Evolutionary conservation across 192 early-diverging fungal genomes (phyloP).

Genomic region (Gaertneriomyces semiglobifer): DNA sequence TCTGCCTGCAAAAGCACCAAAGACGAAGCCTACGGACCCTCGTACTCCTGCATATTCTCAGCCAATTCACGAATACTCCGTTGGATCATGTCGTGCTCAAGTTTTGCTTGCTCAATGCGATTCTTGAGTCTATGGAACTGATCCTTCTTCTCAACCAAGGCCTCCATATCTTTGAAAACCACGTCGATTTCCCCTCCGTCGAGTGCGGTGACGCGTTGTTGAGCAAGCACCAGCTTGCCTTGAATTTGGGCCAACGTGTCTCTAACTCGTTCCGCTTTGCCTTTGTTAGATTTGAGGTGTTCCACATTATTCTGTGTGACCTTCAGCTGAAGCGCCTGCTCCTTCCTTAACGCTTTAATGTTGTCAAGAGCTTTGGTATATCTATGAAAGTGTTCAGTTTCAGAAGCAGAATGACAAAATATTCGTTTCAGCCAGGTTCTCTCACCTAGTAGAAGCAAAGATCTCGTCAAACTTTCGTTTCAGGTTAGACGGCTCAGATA

Average conservation of each 20-base stretch:
- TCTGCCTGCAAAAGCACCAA: not conserved
- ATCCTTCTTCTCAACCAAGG: slow-evolving; percentile 45
- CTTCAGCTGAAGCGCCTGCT: slow-evolving; percentile 60
- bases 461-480: slow-evolving; percentile 99
- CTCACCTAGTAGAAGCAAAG: slow-evolving; percentile 81
- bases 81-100: slow-evolving; percentile 21
- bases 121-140: slow-evolving; percentile 39
- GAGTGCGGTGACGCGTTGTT: slow-evolving; percentile 27
- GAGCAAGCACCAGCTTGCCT: slow-evolving; percentile 18
- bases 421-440: not conserved
- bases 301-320: slow-evolving; percentile 62
- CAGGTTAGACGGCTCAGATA: slow-evolving; percentile 76
- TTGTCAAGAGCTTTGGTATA: slow-evolving; percentile 87
- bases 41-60: slow-evolving; percentile 30
- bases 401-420: slow-evolving; percentile 1
- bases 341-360: slow-evolving; percentile 75
- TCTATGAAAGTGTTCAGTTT: slow-evolving; percentile 22
- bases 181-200: slow-evolving; percentile 38
- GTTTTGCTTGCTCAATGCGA: slow-evolving; percentile 17
- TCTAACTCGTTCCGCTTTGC: slow-evolving; percentile 54
- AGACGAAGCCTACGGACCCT: slow-evolving; percentile 23
- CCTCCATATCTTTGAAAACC: slow-evolving; percentile 20
- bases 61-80: slow-evolving; percentile 30
- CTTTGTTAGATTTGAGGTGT: slow-evolving; percentile 64
- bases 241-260: slow-evolving; percentile 6